These are phyloP conservation scores for Coemansia sp. DNA, from an alignment of 192 early-diverging fungal genomes.

Conservation along the genomic window DNA sequence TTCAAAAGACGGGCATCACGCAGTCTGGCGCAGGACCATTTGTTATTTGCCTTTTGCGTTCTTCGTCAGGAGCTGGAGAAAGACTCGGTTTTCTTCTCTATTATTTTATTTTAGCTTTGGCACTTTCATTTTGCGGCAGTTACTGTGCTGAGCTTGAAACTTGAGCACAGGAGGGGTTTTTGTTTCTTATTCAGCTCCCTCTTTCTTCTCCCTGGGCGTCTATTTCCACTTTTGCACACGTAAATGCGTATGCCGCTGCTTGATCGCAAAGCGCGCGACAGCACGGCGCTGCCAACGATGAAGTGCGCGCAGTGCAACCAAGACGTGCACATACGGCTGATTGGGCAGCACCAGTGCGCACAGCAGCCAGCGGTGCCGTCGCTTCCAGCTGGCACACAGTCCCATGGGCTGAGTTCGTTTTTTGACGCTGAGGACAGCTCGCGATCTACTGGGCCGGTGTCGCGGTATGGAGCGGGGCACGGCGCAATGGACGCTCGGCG, in stretches of 20 bases:
- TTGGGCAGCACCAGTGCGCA: constrained; percentile 45
- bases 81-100: not conserved
- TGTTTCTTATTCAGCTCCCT: not conserved
- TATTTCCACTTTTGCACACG: not conserved
- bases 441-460: not conserved
- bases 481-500: not conserved
- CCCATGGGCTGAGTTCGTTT: constrained; percentile 40
- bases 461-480: constrained; percentile 6
- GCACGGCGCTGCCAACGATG: constrained; percentile 53
- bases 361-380: constrained; percentile 32
- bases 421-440: constrained; percentile 25
- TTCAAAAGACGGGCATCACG: constrained; percentile 5
- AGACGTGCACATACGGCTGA: constrained; percentile 52
- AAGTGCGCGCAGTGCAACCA: constrained; percentile 53
- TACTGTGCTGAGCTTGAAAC: not conserved
- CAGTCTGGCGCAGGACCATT: constrained; percentile 14
- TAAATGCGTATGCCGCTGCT: constrained; percentile 24
- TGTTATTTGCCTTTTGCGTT: constrained; percentile 6
- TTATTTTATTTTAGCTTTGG: constrained; percentile 2
- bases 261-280: constrained; percentile 45
- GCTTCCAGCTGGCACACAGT: constrained; percentile 17
- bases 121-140: not conserved
- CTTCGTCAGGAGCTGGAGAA: not conserved
- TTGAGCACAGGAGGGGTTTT: not conserved
- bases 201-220: not conserved